Evolutionary conservation across 2,329 filamentous ascomycete species (phyloP), one percentile per base, ranked within the genome.

Genomic region (Diatrype stigma): DNA sequence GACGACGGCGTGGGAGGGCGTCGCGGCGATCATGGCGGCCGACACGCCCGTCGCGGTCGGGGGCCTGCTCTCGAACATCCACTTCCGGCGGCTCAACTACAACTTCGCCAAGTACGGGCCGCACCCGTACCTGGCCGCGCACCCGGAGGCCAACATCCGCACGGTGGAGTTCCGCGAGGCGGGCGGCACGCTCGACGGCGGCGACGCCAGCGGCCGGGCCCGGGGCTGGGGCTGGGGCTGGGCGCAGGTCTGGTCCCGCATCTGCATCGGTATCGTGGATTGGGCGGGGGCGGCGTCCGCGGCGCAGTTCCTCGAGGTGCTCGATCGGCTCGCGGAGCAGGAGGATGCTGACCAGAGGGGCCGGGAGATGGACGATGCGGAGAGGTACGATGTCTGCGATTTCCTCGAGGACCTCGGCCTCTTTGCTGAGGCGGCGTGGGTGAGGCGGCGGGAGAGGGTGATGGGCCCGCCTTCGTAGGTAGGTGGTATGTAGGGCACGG

Each of bases 161-260:
- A 59, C 52, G 22, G 45, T 75, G 44, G 71, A 74, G 61, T 68
- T 69, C 47, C 69, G 72, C 42, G 66, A 70, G 54, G 71, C 65
- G 0, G 55, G 49, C 6, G 69, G 69, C 1, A 61, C 64, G 3
- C 50, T 74, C 14, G 62, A 71, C 38, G 54, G 59, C 1, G n/a
- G n/a, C n/a, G n/a, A n/a, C n/a, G n/a, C n/a, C n/a, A n/a, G n/a
- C n/a, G n/a, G n/a, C n/a, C n/a, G n/a, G n/a, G n/a, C n/a, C n/a
- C n/a, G n/a, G n/a, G n/a, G n/a, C n/a, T n/a, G n/a, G n/a, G n/a
- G n/a, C n/a, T n/a, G n/a, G n/a, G 54, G 50, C 2, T 75, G 71
- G 71, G 55, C 57, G 14, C 55, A 55, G 17, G 22, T 26, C n/a
- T 44, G 40, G 40, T 7, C 40, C 14, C 12, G n/a, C 8, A 63